phyloP scores from a whole-genome alignment of 1,284 basidiomycete genomes.

The Pseudozyma hubeiensis region DNA sequence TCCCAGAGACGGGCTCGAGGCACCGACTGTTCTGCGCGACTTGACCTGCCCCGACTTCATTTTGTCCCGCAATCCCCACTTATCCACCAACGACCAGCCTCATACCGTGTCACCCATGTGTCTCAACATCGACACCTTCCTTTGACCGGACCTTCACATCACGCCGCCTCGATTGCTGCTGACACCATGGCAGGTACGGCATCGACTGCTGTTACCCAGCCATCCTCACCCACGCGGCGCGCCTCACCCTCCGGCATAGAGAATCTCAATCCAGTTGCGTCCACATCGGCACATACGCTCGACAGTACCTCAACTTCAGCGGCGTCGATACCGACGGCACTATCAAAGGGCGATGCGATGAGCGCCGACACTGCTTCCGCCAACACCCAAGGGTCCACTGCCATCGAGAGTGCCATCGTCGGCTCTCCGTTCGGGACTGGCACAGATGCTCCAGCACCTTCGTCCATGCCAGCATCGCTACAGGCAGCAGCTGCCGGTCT shows the following conservation, averaged over 20 bases:
- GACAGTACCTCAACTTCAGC: slow-evolving; percentile 14
- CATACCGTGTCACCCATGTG: slow-evolving; percentile 9
- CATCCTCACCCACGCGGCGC: slow-evolving; percentile 32
- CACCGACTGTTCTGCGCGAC: neutral
- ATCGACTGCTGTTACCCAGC: slow-evolving; percentile 13
- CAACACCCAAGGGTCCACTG: slow-evolving; percentile 5
- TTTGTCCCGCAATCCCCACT: neutral
- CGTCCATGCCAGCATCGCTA: slow-evolving; percentile 24
- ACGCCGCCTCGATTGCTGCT: slow-evolving; percentile 2
- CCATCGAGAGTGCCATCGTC: neutral
- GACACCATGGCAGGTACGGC: slow-evolving; percentile 21
- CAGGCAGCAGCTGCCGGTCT: slow-evolving; percentile 33
- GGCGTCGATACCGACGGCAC: neutral
- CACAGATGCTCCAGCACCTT: slow-evolving; percentile 6
- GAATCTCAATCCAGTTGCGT: slow-evolving; percentile 46
- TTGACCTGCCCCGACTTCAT: slow-evolving; percentile 1
- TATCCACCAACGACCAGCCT: slow-evolving; percentile 11
- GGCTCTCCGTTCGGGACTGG: neutral
- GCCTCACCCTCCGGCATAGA: slow-evolving; percentile 40
- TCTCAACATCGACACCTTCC: slow-evolving; percentile 4
- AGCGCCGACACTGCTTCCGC: neutral
- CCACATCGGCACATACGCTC: slow-evolving; percentile 54
- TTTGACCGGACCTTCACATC: slow-evolving; percentile 17
- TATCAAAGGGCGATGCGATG: slow-evolving; percentile 1
- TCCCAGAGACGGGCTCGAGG: no score